A percentile compares a stretch with the other conserved stretches of the same genome.
These are phyloP conservation scores for Saksenaea oblongispora DNA, from an alignment of 371 early-diverging fungal species.

Conservation along the genomic window DNA sequence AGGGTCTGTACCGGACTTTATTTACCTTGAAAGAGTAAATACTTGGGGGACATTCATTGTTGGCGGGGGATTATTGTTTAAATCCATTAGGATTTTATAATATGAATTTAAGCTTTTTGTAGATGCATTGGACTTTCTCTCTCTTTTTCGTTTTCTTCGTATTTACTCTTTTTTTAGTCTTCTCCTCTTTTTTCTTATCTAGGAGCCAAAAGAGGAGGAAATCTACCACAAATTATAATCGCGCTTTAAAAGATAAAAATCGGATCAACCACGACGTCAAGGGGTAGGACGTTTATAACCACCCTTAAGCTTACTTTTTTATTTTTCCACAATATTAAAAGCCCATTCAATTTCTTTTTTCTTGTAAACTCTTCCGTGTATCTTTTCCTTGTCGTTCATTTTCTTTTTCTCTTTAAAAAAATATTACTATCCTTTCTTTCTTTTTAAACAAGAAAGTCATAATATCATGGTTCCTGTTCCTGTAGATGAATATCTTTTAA, in stretches of 20 bases:
- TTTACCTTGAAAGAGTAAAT: no score
- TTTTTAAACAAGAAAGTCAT: not conserved
- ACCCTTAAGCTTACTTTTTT: not conserved
- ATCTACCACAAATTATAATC: not conserved
- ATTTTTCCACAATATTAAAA: not conserved
- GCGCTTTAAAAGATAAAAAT: not conserved
- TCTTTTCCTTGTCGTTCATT: not conserved
- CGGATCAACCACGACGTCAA: not conserved
- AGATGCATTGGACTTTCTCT: not conserved
- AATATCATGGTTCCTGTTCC: slow-evolving; percentile 20
- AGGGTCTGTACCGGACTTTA: no score
- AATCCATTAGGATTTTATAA: not conserved
- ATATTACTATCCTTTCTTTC: not conserved
- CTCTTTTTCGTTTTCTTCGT: not conserved
- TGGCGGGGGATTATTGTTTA: not conserved
- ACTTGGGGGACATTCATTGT: no score
- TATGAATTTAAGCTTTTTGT: not conserved
- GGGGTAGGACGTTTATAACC: not conserved
- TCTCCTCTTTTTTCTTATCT: not conserved
- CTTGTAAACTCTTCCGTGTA: not conserved
- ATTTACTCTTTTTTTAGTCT: not conserved
- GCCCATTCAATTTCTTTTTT: not conserved
- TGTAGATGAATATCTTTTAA: slow-evolving; percentile 56
- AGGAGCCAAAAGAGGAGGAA: not conserved
- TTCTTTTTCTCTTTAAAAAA: not conserved